A percentile compares a stretch with the other conserved stretches of the same genome.
These are phyloP conservation scores for Jaapia argillacea DNA, from an alignment of 768 basidiomycete genomes.

Conservation along the genomic window DNA sequence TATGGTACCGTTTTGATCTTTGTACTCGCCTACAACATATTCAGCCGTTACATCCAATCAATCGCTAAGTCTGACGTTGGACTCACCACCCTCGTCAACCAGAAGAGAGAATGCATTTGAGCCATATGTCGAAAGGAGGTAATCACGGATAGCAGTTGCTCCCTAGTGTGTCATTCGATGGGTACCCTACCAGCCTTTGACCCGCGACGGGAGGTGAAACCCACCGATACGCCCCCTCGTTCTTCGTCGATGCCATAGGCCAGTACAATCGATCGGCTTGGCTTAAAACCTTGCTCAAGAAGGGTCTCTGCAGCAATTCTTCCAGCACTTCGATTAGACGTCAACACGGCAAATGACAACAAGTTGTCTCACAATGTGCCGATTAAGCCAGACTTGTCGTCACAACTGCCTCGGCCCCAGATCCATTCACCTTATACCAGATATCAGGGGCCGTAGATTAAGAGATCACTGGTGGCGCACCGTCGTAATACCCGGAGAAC, in stretches of 20 bases:
- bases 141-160: conserved; percentile 34
- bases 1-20: conserved; percentile 37
- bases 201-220: too few relatives aligned
- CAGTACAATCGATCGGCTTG: conserved; percentile 43
- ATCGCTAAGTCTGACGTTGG: not conserved
- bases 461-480: conserved; percentile 27
- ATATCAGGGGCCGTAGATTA: too few relatives aligned
- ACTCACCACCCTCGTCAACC: conserved; percentile 80
- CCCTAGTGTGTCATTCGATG: conserved; percentile 33
- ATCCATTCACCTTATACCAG: conserved; percentile 48
- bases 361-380: conserved; percentile 41
- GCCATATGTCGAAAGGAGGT: conserved; percentile 55
- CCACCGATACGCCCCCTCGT: conserved; percentile 12
- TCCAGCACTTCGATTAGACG: too few relatives aligned
- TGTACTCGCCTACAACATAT: conserved; percentile 34
- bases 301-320: conserved; percentile 55
- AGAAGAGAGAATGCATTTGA: conserved; percentile 64
- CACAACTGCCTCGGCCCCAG: conserved; percentile 69
- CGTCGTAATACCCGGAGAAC: conserved; percentile 48
- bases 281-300: conserved; percentile 50
- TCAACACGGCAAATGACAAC: too few relatives aligned
- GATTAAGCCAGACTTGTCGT: conserved; percentile 71
- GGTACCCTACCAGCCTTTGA: too few relatives aligned
- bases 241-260: conserved; percentile 37
- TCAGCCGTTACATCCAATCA: conserved; percentile 2